Conservation (phyloP, 768 basidiomycete species). For the Suillus alpinus region DNA sequence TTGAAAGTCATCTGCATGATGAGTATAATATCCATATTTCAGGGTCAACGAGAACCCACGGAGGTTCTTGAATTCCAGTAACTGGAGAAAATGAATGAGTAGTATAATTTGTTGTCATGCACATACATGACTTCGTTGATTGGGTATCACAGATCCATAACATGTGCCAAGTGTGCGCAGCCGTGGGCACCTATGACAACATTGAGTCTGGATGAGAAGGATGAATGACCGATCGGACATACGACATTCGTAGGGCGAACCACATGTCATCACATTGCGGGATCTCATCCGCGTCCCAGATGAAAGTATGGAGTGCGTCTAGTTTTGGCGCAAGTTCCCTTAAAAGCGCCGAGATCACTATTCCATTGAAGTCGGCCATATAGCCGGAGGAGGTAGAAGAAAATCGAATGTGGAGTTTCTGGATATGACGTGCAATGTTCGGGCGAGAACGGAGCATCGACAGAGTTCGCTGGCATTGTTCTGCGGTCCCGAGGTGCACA, state of each 20-base stretch:
- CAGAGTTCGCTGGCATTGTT: slow-evolving; percentile 65
- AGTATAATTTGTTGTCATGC: slow-evolving; percentile 2
- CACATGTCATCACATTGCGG: slow-evolving; percentile 74
- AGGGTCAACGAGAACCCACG: slow-evolving; percentile 60
- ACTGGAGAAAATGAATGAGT: slow-evolving; percentile 33
- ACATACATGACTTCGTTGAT: slow-evolving; percentile 60
- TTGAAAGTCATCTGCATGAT: slow-evolving; percentile 54
- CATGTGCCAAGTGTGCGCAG: slow-evolving; percentile 61
- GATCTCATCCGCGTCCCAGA: slow-evolving; percentile 70
- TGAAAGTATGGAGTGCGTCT: slow-evolving; percentile 64
- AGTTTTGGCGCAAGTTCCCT: slow-evolving; percentile 48
- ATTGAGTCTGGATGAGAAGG: not conserved
- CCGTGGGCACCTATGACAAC: slow-evolving; percentile 54
- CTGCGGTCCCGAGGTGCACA: slow-evolving; percentile 50
- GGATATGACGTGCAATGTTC: slow-evolving; percentile 66
- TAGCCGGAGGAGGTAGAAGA: slow-evolving; percentile 27
- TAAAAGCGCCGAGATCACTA: slow-evolving; percentile 50
- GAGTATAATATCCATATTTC: slow-evolving; percentile 60
- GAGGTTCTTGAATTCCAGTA: slow-evolving; percentile 68
- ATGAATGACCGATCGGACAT: slow-evolving; percentile 15
- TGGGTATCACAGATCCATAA: slow-evolving; percentile 59
- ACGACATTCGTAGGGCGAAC: slow-evolving; percentile 71
- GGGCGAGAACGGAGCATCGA: slow-evolving; percentile 56
- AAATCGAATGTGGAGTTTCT: slow-evolving; percentile 49
- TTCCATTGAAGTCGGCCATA: slow-evolving; percentile 17